phyloP scores from a whole-genome alignment of 1,139 yeast species.

The Eremothecium cymbalariae region DNA sequence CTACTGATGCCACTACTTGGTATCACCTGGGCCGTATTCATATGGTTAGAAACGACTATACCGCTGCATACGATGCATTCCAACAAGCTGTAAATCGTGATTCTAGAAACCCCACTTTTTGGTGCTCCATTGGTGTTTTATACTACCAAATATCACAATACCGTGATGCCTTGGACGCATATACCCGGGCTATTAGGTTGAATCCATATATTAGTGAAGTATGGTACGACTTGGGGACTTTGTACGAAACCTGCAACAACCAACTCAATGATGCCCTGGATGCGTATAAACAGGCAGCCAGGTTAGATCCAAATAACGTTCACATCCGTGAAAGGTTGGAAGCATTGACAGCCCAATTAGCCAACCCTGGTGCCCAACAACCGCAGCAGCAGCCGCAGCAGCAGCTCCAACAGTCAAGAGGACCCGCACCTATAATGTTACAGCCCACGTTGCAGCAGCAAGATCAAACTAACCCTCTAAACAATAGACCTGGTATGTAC shows the following conservation, averaged over 20 bases:
- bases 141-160: slow-evolving; percentile 94
- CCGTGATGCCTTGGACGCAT: slow-evolving; percentile 94
- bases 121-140: slow-evolving; percentile 97
- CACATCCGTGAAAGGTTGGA: slow-evolving; percentile 90
- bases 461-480: slow-evolving; percentile 28
- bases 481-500: slow-evolving; percentile 14
- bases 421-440: slow-evolving; percentile 24
- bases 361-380: slow-evolving; percentile 22
- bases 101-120: slow-evolving; percentile 92
- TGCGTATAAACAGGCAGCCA: slow-evolving; percentile 93
- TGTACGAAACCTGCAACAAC: slow-evolving; percentile 94
- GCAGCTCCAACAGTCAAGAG: slow-evolving; percentile 8
- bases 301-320: slow-evolving; percentile 88
- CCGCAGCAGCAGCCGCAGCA: slow-evolving; percentile 15
- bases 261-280: slow-evolving; percentile 92
- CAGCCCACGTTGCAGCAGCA: slow-evolving; percentile 27
- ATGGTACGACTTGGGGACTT: slow-evolving; percentile 96
- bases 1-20: slow-evolving; percentile 93
- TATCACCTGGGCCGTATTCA: slow-evolving; percentile 92
- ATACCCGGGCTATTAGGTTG: slow-evolving; percentile 88
- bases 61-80: slow-evolving; percentile 95
- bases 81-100: slow-evolving; percentile 98
- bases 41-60: slow-evolving; percentile 91
- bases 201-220: slow-evolving; percentile 96
- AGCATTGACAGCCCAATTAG: slow-evolving; percentile 52